phyloP scores from a whole-genome alignment of 352 stramenopile species.

The Phytophthora sojae region DNA sequence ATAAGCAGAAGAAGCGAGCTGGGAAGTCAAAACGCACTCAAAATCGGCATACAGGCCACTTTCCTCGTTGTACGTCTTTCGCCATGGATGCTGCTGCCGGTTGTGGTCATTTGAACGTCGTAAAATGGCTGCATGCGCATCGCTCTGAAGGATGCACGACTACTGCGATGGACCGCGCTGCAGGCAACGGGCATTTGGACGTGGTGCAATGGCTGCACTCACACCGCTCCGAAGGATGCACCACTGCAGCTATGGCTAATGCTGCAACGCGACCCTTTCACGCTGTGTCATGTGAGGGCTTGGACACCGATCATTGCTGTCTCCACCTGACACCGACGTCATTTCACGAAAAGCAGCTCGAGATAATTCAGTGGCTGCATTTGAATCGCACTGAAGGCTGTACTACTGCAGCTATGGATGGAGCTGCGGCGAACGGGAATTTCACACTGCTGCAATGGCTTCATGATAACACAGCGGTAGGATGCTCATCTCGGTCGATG shows the following conservation, averaged over 20 bases:
- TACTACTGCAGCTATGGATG: background rate
- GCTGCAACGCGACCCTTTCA: conserved; percentile 3
- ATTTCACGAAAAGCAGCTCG: conserved; percentile 1
- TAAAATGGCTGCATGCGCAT: conserved; percentile 23
- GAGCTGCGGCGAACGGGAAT: background rate
- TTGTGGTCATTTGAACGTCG: conserved; percentile 11
- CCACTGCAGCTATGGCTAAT: conserved; percentile 7
- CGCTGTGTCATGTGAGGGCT: background rate
- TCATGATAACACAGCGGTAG: background rate
- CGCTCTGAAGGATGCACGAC: conserved; percentile 19
- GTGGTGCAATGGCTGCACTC: conserved; percentile 23
- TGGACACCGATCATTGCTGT: background rate
- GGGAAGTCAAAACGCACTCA: background rate
- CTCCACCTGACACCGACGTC: background rate
- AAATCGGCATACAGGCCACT: background rate
- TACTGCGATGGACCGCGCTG: conserved; percentile 9
- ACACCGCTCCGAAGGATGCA: conserved; percentile 11
- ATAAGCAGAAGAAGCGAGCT: conserved; percentile 5
- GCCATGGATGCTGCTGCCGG: conserved; percentile 23
- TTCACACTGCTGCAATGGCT: background rate
- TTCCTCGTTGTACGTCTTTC: conserved; percentile 8
- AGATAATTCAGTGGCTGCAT: background rate
- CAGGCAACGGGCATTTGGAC: conserved; percentile 23
- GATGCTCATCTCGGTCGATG: background rate
- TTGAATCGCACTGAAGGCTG: background rate